phyloP scores from a whole-genome alignment of 2,329 filamentous ascomycete genomes.

The Ciborinia camelliae region DNA sequence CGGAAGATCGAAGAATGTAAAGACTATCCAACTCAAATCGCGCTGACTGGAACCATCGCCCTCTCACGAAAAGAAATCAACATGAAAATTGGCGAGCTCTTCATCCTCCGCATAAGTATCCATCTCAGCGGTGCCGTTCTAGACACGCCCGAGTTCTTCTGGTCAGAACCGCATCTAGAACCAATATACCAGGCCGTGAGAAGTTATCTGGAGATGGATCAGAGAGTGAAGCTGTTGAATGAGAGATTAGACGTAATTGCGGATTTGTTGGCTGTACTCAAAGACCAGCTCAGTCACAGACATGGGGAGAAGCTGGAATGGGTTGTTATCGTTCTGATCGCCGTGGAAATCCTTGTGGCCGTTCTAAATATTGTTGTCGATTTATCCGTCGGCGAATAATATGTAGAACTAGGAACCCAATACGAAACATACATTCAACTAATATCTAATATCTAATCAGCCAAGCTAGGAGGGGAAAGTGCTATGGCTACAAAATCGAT shows the following conservation, averaged over 20 bases:
- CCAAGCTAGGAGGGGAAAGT: background rate
- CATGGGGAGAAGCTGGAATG: constrained; percentile 87
- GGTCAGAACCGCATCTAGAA: constrained; percentile 95
- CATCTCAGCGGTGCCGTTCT: constrained; percentile 95
- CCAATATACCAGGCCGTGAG: constrained; percentile 94
- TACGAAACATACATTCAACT: background rate
- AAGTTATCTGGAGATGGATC: constrained; percentile 97
- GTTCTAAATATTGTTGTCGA: constrained; percentile 95
- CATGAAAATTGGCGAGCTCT: constrained; percentile 98
- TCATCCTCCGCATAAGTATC: constrained; percentile 96
- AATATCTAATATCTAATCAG: too few relatives aligned
- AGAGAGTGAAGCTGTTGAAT: constrained; percentile 82
- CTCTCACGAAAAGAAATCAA: constrained; percentile 89
- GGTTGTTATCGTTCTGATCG: constrained; percentile 95
- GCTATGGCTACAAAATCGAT: background rate
- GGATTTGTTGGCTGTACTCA: constrained; percentile 86
- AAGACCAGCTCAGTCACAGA: constrained; percentile 91
- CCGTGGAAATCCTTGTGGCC: constrained; percentile 89
- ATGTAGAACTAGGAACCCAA: background rate
- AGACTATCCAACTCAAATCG: constrained; percentile 89
- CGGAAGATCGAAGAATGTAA: constrained; percentile 92
- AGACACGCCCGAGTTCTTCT: constrained; percentile 96
- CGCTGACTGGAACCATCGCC: constrained; percentile 85
- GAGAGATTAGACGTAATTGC: constrained; percentile 91
- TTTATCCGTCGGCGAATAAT: constrained; percentile 62